Conservation (phyloP, 306 rosid species). For the Cicer chorassanicum region DNA sequence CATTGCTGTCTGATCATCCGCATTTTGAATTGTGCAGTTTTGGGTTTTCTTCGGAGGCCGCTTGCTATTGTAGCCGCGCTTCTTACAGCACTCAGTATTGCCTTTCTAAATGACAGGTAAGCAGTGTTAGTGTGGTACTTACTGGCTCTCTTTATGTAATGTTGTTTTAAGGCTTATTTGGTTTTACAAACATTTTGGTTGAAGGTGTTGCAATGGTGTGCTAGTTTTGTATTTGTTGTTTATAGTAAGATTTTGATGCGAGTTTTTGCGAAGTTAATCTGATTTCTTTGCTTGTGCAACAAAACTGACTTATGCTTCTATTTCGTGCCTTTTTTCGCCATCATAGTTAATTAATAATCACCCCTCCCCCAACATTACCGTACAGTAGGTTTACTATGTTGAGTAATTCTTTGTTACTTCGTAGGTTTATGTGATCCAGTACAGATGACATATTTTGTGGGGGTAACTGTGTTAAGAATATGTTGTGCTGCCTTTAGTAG, state of each 20-base stretch:
- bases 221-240: conserved; percentile 14
- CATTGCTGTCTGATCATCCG: background rate
- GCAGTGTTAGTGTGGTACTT: conserved; percentile 5
- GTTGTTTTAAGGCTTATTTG: conserved; percentile 30
- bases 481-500: conserved; percentile 21
- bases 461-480: background rate
- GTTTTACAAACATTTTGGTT: conserved; percentile 22
- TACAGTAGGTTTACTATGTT: background rate
- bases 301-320: conserved; percentile 19
- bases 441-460: conserved; percentile 19
- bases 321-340: background rate
- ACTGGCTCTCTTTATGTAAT: background rate
- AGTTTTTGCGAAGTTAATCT: background rate
- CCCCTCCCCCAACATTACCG: background rate
- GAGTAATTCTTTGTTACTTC: background rate
- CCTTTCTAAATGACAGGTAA: conserved; percentile 95
- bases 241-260: conserved; percentile 1
- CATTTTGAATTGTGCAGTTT: conserved; percentile 55
- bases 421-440: background rate
- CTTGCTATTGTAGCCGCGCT: conserved; percentile 79
- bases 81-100: conserved; percentile 85
- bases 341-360: background rate
- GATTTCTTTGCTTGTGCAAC: conserved; percentile 20
- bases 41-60: conserved; percentile 91
- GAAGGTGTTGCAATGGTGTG: background rate